A percentile compares a stretch with the other conserved stretches of the same genome.
phyloP scores from a whole-genome alignment of 768 basidiomycete genomes.

The Phaeotremella fagi region DNA sequence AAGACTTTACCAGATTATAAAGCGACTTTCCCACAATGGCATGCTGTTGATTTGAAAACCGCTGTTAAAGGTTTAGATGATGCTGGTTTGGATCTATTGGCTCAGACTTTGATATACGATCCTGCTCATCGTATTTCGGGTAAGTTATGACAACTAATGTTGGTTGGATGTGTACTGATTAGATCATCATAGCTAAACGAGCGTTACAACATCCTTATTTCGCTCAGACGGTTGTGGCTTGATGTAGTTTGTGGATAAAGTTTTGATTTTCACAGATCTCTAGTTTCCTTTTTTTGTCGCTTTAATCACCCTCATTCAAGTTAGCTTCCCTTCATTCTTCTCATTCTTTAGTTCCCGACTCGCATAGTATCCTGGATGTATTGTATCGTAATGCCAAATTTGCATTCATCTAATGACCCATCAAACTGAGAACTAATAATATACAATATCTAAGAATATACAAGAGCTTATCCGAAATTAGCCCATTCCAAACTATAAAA shows the following conservation, averaged over 20 bases:
- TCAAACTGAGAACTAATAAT: too few species aligned
- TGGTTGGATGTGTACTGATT: background rate
- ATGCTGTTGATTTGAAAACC: constrained; percentile 62
- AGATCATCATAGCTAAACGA: constrained; percentile 56
- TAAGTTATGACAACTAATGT: constrained; percentile 51
- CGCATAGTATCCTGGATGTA: background rate
- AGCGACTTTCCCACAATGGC: constrained; percentile 94
- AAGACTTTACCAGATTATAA: constrained; percentile 88
- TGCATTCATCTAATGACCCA: background rate
- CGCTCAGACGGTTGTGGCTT: constrained; percentile 8
- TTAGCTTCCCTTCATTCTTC: background rate
- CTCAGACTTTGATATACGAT: constrained; percentile 76
- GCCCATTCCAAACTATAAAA: constrained; percentile 51
- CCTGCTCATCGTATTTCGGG: constrained; percentile 88
- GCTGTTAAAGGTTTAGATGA: constrained; percentile 70
- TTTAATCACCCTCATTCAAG: background rate
- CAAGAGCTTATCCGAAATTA: constrained; percentile 44
- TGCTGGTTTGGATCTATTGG: constrained; percentile 71
- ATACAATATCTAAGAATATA: too few species aligned
- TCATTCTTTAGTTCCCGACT: too few species aligned
- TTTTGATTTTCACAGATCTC: too few species aligned
- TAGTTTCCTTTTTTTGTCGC: background rate
- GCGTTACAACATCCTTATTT: constrained; percentile 56
- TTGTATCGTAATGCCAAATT: background rate
- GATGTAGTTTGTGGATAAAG: too few species aligned